These are phyloP conservation scores for Gnetum montanum DNA, from an alignment of 75 land plant species.

Conservation along the genomic window DNA sequence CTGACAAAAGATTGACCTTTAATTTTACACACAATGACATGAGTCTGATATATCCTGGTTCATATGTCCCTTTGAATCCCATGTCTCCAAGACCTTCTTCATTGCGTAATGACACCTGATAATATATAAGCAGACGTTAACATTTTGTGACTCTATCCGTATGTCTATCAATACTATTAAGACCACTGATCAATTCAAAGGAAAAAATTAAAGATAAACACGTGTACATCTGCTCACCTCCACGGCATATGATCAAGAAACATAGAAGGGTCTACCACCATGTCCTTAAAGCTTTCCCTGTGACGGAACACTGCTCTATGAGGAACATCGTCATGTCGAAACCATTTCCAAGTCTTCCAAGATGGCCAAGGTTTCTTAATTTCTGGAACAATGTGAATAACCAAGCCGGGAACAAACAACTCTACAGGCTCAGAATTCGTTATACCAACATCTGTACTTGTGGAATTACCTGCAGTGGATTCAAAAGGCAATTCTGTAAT, in stretches of 20 bases:
- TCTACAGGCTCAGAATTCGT: constrained; percentile 32
- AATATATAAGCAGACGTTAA: background rate
- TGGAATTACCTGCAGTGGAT: constrained; percentile 8
- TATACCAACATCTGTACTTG: constrained; percentile 9
- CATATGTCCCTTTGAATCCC: background rate
- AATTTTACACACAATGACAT: no score
- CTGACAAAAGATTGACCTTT: no score
- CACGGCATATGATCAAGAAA: constrained; percentile 92
- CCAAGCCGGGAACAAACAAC: constrained; percentile 70
- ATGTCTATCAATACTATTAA: background rate
- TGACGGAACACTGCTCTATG: constrained; percentile 49
- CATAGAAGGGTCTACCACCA: constrained; percentile 76
- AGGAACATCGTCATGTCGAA: background rate
- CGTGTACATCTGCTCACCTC: constrained; percentile 48
- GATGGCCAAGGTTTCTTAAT: constrained; percentile 9
- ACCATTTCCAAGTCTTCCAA: constrained; percentile 23
- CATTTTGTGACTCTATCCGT: background rate
- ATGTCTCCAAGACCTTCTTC: constrained; percentile 17
- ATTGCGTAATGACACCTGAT: constrained; percentile 28
- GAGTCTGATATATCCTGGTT: constrained; percentile 4
- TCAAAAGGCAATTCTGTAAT: background rate
- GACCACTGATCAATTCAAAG: background rate
- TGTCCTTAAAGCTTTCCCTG: constrained; percentile 58
- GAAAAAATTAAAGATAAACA: background rate
- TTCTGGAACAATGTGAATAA: constrained; percentile 64